Conservation (phyloP, 192 early-diverging fungal genomes). For the Entophlyctis luteolus region DNA sequence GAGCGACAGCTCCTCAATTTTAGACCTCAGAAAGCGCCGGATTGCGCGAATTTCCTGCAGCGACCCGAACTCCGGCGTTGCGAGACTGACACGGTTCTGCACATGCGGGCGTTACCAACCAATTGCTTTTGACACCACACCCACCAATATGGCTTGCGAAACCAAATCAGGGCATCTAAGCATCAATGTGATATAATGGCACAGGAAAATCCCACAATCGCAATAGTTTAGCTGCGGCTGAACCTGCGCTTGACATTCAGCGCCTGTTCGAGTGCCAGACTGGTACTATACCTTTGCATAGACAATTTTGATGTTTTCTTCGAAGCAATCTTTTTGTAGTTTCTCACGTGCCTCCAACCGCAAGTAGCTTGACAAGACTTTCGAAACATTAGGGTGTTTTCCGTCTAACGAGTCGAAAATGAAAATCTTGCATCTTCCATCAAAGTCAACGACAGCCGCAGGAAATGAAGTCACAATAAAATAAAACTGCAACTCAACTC, state of each 20-base stretch:
- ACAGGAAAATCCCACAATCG: conserved; percentile 86
- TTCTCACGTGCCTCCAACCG: conserved; percentile 50
- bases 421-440: conserved; percentile 48
- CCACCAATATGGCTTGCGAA: neutral
- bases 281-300: conserved; percentile 65
- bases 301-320: conserved; percentile 16
- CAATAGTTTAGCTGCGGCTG: conserved; percentile 74
- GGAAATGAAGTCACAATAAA: neutral
- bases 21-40: conserved; percentile 1
- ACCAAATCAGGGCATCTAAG: conserved; percentile 42
- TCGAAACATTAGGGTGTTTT: conserved; percentile 40
- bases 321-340: neutral
- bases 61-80: conserved; percentile 12
- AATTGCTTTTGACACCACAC: neutral
- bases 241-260: conserved; percentile 31
- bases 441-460: neutral
- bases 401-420: conserved; percentile 63
- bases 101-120: neutral
- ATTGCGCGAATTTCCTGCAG: conserved; percentile 17
- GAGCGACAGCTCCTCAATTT: conserved; percentile 10
- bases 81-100: neutral
- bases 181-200: conserved; percentile 74
- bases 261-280: too few relatives aligned
- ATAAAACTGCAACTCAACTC: neutral
- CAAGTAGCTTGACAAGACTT: conserved; percentile 38